Evolutionary conservation across 768 basidiomycete genomes (phyloP), one percentile per base, ranked within the genome.

Genomic region (Boletus tylopilopsis): DNA sequence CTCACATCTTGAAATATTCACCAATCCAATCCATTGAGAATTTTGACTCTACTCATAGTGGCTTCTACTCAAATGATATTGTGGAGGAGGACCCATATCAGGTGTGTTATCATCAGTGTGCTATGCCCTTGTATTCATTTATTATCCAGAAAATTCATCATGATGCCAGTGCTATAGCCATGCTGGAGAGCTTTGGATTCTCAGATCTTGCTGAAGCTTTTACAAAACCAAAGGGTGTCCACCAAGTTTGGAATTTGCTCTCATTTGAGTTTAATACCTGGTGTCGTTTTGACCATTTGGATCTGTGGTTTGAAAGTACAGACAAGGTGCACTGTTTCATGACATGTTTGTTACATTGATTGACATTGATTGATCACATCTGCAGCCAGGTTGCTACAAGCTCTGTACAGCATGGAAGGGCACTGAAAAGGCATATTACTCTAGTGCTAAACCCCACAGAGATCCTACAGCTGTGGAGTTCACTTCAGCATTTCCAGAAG

Each of bases 181-280:
- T 42, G 2, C 19, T 52, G 30, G 16, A 33, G 5, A 1, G 5
- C 1, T 41, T 41, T 19, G 50, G 44, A 35, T 45, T 40, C n/a
- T 18, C 24, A 12, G 2, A 33, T 6, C 7, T 45, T 9, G 2
- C 23, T 1, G 16, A 43, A 5, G 12, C 23, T 6, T 39, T 49
- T 30, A n/a, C 6, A 23, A 2, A 15, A 34, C 3, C 16, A 15
- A 36, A 36, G 3, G 41, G 51, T 16, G 7, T 43, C 9, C 51
- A 48, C n/a, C 11, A 37, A 5, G 6, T 21, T 0, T 38, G 40
- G 51, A 52, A 52, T 25, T 4, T 52, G n/a, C 35, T 52, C 7
- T 37, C 29, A 2, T 37, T 52, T 3, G 19, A 49, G 19, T 5
- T 1, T 4, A 18, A 43, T 19, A 1, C 34, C 12, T 15, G n/a